Base-by-base conservation (phyloP, 805 yeast species). In the Deakozyma indianensis region DNA sequence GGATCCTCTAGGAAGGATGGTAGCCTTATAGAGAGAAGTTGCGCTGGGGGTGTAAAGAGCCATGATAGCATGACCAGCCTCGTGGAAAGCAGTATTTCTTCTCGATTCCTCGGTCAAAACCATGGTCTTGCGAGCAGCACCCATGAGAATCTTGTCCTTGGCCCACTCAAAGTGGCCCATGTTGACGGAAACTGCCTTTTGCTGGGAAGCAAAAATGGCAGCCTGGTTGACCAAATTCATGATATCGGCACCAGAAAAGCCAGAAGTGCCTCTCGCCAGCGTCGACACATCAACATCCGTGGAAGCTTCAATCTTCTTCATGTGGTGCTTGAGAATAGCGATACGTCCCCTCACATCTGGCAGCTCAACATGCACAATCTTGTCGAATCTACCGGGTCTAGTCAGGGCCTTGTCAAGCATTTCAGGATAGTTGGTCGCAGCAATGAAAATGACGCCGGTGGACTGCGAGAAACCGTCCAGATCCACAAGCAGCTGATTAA, bases 1-100 rank as follows among this genome's bases (percentile, higher is more conserved):
- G 53, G 95, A 71, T 41, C 99, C 99, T 59, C 99, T 75, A 41
- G 98, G 98, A 51, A 92, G 71, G 51, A 92, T 88, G 0, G 99
- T 92, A 3, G 97, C 97, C 65, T 92, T 92, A 68, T 92, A 92
- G 52, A 92, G 71, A 1, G 96, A 88, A 2, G 95, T 87, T 2
- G 98, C 96, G 18, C 94, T 96, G 15, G 80, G 79, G 3, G 96
- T 85, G 63, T 74, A 92, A 77, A 92, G 74, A 9, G 98, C 97
- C 83, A 90, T 87, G 47, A 92, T 85, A 3, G 98, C 98, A 66
- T 92, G 99, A 3, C 99, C 99, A 18, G 98, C 99, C 68, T 92
- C 99, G 66, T 92, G 99, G 63, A 80, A 92, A 1, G 98, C 98
- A 16, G 99, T 92, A 52, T 90, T 87, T 55, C 75, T 78, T 63